Conservation (phyloP, 805 yeast species). For the Cyberlindnera bimundalis region DNA sequence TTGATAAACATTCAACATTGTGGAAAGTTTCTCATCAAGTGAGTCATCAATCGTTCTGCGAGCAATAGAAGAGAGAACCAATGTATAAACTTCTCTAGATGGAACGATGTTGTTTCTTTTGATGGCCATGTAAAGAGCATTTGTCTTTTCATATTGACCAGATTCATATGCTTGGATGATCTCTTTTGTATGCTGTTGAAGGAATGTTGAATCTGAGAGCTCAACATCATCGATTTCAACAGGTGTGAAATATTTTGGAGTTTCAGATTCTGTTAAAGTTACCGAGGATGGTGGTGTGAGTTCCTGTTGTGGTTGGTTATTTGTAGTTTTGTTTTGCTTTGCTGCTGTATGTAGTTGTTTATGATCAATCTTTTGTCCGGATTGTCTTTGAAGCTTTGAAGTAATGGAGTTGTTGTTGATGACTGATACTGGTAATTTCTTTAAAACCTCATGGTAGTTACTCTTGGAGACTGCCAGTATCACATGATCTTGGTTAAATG, state of each 20-base stretch:
- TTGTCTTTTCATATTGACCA: conserved; percentile 33
- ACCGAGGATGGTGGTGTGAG: conserved; percentile 3
- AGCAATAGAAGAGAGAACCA: conserved; percentile 52
- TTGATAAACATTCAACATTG: conserved; percentile 62
- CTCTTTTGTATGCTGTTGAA: conserved; percentile 30
- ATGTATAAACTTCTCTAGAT: conserved; percentile 47
- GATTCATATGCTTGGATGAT: conserved; percentile 28
- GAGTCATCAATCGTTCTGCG: conserved; percentile 48
- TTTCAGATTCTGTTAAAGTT: conserved; percentile 5
- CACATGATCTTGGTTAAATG: conserved; percentile 18
- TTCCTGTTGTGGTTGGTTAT: neutral
- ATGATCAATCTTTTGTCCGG: neutral
- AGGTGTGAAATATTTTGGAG: conserved; percentile 19
- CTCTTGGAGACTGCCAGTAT: conserved; percentile 16
- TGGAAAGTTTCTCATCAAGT: conserved; percentile 58
- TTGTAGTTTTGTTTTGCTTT: conserved; percentile 1
- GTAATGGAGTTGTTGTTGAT: conserved; percentile 5
- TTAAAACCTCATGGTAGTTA: conserved; percentile 17
- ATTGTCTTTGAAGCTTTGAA: conserved; percentile 5
- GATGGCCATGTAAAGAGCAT: conserved; percentile 37
- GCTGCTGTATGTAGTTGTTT: conserved; percentile 4
- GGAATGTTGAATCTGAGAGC: conserved; percentile 28
- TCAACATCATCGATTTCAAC: conserved; percentile 18
- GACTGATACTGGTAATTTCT: conserved; percentile 11
- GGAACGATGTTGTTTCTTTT: conserved; percentile 45